Evolutionary conservation across 441 rosid species (phyloP), one percentile per base, ranked within the genome.

Genomic region (Viola pubescens): DNA sequence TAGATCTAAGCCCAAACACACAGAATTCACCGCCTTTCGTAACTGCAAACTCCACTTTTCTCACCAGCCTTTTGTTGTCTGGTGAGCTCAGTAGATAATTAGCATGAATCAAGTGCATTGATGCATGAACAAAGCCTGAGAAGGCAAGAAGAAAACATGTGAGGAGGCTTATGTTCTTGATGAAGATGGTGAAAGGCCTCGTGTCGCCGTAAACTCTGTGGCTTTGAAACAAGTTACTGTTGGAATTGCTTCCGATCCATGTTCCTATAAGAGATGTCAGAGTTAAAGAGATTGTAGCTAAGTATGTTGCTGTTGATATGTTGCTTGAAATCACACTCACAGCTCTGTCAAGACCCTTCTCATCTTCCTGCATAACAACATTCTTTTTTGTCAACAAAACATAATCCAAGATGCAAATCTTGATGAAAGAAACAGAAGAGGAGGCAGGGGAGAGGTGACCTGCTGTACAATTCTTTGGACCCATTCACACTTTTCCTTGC

Each of bases 261-360:
- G 89, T 87, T 44, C 96, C 96, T 38, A 91, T 86, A 0, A 91
- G 76, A 57, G 90, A 86, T 66, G 92, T 64, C 12, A 91, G 60
- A 1, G 90, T 84, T 47, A 91, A 74, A 56, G 86, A 76, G 52
- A 88, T 67, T n/a, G 96, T 70, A 1, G 81, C 77, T 54, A 87
- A 70, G 66, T 71, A 82, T 0, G 91, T 85, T 64, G 96, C 79
- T 48, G 92, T 82, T 9, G 86, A 75, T 26, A 67, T 75, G 66
- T 85, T 85, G 39, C 83, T 70, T 1, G 81, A 64, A 10, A 91
- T 75, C 42, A 91, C 96, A 0, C 73, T 59, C 4, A 88, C 44
- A 45, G 82, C 88, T 37, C 50, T 11, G 1, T 69, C 62, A n/a
- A 74, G 7, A 11, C 80, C 70, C 5, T 47, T 70, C 19, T 66